Evolutionary conservation across 2,329 filamentous ascomycete species (phyloP).

Genomic region (Escovopsis weberi): DNA sequence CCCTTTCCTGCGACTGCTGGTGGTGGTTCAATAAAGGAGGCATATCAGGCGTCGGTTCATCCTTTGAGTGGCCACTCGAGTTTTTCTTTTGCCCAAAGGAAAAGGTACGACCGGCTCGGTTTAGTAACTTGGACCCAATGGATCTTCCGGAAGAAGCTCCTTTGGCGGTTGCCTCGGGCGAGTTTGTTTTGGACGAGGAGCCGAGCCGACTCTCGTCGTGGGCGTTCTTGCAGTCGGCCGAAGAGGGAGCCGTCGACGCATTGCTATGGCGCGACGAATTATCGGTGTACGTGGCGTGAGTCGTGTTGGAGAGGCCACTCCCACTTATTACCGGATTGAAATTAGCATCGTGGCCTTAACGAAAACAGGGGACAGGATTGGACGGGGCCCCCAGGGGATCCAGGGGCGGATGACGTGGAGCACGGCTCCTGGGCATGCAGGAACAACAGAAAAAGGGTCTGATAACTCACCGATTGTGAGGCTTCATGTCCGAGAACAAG

Average conservation of each 20-base stretch:
- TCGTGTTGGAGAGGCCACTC: conserved; percentile 47
- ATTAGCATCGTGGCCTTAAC: conserved; percentile 15
- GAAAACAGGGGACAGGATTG: not conserved
- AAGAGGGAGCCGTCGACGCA: conserved; percentile 46
- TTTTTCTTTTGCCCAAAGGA: conserved; percentile 44
- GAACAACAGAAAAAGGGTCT: not conserved
- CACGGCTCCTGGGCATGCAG: not conserved
- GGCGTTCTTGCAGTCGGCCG: conserved; percentile 25
- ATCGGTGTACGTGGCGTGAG: conserved; percentile 43
- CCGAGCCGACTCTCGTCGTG: conserved; percentile 17
- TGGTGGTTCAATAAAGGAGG: conserved; percentile 14
- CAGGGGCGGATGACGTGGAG: not conserved
- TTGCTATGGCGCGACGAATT: conserved; percentile 48
- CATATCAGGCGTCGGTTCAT: conserved; percentile 18
- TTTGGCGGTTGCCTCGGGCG: conserved; percentile 23
- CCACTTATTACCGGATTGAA: conserved; percentile 26
- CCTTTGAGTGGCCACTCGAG: conserved; percentile 14
- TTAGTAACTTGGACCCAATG: conserved; percentile 36
- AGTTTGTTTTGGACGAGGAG: conserved; percentile 8
- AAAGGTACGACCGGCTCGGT: conserved; percentile 42
- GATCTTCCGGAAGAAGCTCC: conserved; percentile 27
- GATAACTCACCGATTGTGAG: conserved; percentile 36
- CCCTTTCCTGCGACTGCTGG: conserved; percentile 14
- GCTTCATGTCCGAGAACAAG: conserved; percentile 42
- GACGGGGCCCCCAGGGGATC: not conserved